Conservation (phyloP, 2,329 filamentous ascomycete genomes). For the Didymella glomerata region DNA sequence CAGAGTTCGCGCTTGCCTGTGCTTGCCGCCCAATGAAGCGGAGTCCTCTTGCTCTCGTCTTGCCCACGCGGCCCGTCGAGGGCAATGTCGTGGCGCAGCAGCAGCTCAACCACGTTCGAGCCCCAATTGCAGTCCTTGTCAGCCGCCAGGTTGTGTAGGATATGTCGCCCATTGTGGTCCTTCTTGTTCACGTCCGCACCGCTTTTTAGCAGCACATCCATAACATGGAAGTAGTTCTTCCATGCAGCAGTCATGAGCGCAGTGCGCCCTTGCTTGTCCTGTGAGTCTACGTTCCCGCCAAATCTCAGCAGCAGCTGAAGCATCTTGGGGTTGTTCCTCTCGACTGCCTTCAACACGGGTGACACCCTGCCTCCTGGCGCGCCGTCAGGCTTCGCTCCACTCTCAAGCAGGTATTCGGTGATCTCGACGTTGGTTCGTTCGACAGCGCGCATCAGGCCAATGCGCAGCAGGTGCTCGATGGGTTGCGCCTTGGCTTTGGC, state of each 20-base stretch:
- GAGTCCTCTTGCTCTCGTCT: conserved; percentile 60
- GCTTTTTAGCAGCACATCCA: conserved; percentile 47
- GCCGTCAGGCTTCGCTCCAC: conserved; percentile 47
- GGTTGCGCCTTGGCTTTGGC: conserved; percentile 43
- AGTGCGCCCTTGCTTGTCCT: conserved; percentile 49
- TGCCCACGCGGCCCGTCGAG: conserved; percentile 53
- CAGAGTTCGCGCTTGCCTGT: conserved; percentile 63
- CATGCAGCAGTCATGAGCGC: conserved; percentile 51
- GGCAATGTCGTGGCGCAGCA: conserved; percentile 52
- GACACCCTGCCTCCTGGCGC: conserved; percentile 41
- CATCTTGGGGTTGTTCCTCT: conserved; percentile 38
- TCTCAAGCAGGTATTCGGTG: conserved; percentile 45
- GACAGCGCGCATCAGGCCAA: conserved; percentile 47
- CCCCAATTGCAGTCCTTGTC: conserved; percentile 59
- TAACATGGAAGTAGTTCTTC: conserved; percentile 47
- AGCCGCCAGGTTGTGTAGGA: conserved; percentile 50
- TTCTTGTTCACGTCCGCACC: conserved; percentile 52
- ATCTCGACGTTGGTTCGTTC: conserved; percentile 44
- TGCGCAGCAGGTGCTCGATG: conserved; percentile 48
- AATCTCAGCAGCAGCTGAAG: conserved; percentile 45
- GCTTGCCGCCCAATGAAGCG: conserved; percentile 67
- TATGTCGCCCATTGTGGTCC: conserved; percentile 46
- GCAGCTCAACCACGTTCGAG: conserved; percentile 53
- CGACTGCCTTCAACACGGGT: conserved; percentile 45
- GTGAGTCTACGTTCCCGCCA: conserved; percentile 45